These are phyloP conservation scores for Ophiostoma novo-ulmi DNA, from an alignment of 2,329 filamentous ascomycete genomes.

Conservation along the genomic window DNA sequence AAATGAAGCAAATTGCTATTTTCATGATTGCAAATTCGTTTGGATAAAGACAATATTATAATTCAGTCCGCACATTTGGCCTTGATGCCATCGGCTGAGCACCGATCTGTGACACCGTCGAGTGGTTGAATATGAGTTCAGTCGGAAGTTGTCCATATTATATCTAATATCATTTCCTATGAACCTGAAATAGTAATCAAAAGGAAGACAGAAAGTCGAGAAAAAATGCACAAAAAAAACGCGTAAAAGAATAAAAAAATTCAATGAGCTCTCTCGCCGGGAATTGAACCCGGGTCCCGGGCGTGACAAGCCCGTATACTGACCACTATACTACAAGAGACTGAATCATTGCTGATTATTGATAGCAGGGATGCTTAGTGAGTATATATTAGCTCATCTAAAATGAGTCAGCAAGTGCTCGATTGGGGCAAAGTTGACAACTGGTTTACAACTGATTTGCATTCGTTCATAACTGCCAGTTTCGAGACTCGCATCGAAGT, in stretches of 20 bases:
- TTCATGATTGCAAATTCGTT: too few species aligned
- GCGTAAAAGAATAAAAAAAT: neutral
- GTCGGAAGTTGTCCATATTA: too few species aligned
- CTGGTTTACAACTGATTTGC: neutral
- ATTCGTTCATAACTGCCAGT: too few species aligned
- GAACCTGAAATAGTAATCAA: neutral
- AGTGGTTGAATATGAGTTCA: too few species aligned
- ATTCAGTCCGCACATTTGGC: too few species aligned
- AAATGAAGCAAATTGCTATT: neutral
- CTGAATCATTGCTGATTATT: constrained; percentile 10
- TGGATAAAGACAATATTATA: too few species aligned
- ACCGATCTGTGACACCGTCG: too few species aligned
- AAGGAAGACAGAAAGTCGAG: neutral
- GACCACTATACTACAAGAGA: constrained; percentile 28
- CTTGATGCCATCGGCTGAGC: too few species aligned
- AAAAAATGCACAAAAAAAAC: neutral
- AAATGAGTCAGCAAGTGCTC: neutral
- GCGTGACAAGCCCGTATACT: constrained; percentile 29
- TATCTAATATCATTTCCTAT: too few species aligned
- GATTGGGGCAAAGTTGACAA: too few species aligned
- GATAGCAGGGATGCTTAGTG: neutral
- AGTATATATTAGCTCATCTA: neutral
- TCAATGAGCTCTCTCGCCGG: constrained; percentile 23
- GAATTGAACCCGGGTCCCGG: constrained; percentile 28
- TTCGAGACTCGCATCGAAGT: too few species aligned